Conservation (phyloP, 345 rosid species). For the Carallia brachiata region DNA sequence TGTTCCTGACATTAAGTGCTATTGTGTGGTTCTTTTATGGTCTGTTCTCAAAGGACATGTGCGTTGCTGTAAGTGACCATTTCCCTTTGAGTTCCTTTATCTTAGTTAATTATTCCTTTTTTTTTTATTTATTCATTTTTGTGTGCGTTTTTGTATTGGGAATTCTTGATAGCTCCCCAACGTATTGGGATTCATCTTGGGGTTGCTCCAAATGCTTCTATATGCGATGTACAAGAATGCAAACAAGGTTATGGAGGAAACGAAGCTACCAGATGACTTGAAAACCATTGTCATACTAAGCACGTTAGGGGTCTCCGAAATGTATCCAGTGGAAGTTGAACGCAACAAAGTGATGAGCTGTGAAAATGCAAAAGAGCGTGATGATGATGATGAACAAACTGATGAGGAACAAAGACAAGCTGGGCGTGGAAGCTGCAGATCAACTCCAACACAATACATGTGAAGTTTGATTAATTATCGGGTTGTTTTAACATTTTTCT, state of each 20-base stretch:
- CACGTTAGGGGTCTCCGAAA: constrained; percentile 28
- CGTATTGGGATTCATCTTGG: constrained; percentile 63
- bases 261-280: constrained; percentile 28
- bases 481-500: too few species aligned
- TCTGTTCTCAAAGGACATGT: constrained; percentile 47
- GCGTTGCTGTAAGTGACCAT: constrained; percentile 62
- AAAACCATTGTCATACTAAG: constrained; percentile 22
- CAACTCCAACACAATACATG: constrained; percentile 20
- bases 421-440: constrained; percentile 15
- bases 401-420: constrained; percentile 19
- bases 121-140: too few species aligned
- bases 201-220: constrained; percentile 67
- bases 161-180: constrained; percentile 58
- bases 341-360: not conserved
- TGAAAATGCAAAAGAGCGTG: constrained; percentile 3
- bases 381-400: not conserved
- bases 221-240: constrained; percentile 52
- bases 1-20: constrained; percentile 81
- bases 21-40: constrained; percentile 84
- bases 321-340: constrained; percentile 24
- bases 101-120: too few species aligned
- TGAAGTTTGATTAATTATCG: constrained; percentile 26
- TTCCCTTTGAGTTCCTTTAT: too few species aligned
- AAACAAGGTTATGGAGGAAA: constrained; percentile 23
- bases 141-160: not conserved